phyloP scores from a whole-genome alignment of 1,284 basidiomycete genomes.

The Trametes versicolor region DNA sequence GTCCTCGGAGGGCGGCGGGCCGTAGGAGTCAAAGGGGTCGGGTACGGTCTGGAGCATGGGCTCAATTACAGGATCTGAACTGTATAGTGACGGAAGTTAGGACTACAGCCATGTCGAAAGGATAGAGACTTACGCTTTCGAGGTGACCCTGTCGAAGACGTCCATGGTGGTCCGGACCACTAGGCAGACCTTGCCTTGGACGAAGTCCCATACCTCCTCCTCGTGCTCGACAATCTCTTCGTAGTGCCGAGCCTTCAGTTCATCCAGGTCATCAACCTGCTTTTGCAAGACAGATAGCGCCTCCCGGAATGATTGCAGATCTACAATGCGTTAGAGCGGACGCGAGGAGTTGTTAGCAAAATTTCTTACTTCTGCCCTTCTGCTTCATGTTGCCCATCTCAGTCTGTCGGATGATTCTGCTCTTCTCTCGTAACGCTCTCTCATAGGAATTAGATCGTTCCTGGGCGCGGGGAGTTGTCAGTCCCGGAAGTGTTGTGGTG shows the following conservation, averaged over 20 bases:
- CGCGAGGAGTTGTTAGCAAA: background rate
- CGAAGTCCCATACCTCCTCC: constrained; percentile 92
- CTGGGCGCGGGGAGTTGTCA: constrained; percentile 44
- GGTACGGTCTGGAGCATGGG: constrained; percentile 90
- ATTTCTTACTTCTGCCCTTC: constrained; percentile 79
- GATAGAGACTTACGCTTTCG: constrained; percentile 78
- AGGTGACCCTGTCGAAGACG: constrained; percentile 83
- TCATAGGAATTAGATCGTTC: constrained; percentile 87
- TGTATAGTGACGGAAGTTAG: constrained; percentile 41
- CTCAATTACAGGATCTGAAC: constrained; percentile 91
- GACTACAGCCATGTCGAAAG: background rate
- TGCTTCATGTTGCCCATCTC: constrained; percentile 88
- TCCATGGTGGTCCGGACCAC: constrained; percentile 85
- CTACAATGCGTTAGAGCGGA: constrained; percentile 49
- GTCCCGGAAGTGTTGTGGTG: background rate
- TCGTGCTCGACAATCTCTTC: constrained; percentile 92
- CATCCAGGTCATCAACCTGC: constrained; percentile 90
- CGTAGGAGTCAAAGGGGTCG: constrained; percentile 94
- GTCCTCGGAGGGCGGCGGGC: constrained; percentile 86
- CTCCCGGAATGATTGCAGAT: constrained; percentile 87
- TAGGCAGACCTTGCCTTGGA: constrained; percentile 85
- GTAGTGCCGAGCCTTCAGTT: constrained; percentile 83
- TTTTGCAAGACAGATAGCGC: constrained; percentile 86
- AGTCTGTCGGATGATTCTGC: constrained; percentile 87
- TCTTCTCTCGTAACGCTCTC: constrained; percentile 82